Evolutionary conservation across 176 grass and related monocot species (phyloP).

Genomic region (Rhynchospora tenuis): DNA sequence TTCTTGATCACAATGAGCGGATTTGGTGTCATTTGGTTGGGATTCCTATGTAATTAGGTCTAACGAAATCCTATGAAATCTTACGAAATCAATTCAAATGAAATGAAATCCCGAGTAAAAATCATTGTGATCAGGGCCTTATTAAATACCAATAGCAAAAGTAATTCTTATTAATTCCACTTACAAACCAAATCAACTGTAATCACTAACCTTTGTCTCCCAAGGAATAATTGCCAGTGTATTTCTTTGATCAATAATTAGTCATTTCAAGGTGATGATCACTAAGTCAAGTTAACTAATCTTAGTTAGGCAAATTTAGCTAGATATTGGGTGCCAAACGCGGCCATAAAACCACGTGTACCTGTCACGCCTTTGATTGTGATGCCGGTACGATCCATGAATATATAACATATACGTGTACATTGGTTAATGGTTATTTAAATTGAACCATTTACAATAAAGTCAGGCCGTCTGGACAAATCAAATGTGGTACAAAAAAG

Average conservation of each 20-base stretch:
- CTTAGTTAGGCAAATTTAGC: not conserved
- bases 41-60: too few relatives aligned
- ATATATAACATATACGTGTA: not conserved
- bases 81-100: too few relatives aligned
- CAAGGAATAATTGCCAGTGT: not conserved
- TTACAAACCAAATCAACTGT: not conserved
- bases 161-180: not conserved
- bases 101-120: too few relatives aligned
- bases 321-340: not conserved
- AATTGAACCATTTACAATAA: not conserved
- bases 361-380: not conserved
- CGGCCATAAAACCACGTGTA: not conserved
- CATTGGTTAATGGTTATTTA: not conserved
- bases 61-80: too few relatives aligned
- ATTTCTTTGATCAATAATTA: not conserved
- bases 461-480: constrained; percentile 1
- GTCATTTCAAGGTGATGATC: not conserved
- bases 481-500: not conserved
- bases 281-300: not conserved
- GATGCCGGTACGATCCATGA: not conserved
- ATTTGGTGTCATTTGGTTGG: too few relatives aligned
- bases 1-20: too few relatives aligned
- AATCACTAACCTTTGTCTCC: not conserved
- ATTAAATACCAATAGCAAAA: not conserved
- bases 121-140: too few relatives aligned